These are phyloP conservation scores for Helotiales sp. DNA, from an alignment of 2,329 filamentous ascomycete genomes.

Conservation along the genomic window DNA sequence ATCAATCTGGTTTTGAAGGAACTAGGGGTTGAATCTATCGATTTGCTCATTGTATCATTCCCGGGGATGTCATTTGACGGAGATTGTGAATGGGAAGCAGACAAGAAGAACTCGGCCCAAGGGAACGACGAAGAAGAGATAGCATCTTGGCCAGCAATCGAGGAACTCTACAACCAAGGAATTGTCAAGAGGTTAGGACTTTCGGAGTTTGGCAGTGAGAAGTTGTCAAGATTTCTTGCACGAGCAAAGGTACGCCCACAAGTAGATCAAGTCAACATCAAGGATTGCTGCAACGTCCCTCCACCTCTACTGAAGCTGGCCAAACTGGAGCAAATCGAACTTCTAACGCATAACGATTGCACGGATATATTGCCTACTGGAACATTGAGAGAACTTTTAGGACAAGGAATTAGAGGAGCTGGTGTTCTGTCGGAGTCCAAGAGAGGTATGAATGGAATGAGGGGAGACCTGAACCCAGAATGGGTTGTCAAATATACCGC, in stretches of 20 bases:
- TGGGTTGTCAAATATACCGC: conserved; percentile 99
- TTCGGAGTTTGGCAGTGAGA: conserved; percentile 87
- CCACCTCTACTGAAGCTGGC: conserved; percentile 84
- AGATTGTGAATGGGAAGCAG: conserved; percentile 81
- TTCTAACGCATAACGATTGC: conserved; percentile 93
- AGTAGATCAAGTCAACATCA: conserved; percentile 95
- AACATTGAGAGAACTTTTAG: conserved; percentile 82
- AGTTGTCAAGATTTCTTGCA: conserved; percentile 77
- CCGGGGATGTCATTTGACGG: conserved; percentile 93
- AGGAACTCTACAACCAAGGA: conserved; percentile 73
- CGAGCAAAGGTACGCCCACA: conserved; percentile 73
- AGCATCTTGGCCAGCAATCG: conserved; percentile 73
- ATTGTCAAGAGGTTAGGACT: conserved; percentile 79
- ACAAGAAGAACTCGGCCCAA: conserved; percentile 64
- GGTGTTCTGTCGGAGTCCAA: conserved; percentile 68
- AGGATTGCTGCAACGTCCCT: conserved; percentile 94
- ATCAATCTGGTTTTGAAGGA: conserved; percentile 81
- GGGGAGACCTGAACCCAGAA: conserved; percentile 80
- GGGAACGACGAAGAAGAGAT: conserved; percentile 70
- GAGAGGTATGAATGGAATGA: conserved; percentile 59
- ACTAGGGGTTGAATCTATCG: conserved; percentile 74
- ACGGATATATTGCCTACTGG: conserved; percentile 88
- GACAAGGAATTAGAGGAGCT: conserved; percentile 72
- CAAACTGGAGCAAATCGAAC: conserved; percentile 80
- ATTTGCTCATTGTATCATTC: conserved; percentile 91